Conservation (phyloP, 2,329 filamentous ascomycete genomes). For the Fusarium miscanthi region DNA sequence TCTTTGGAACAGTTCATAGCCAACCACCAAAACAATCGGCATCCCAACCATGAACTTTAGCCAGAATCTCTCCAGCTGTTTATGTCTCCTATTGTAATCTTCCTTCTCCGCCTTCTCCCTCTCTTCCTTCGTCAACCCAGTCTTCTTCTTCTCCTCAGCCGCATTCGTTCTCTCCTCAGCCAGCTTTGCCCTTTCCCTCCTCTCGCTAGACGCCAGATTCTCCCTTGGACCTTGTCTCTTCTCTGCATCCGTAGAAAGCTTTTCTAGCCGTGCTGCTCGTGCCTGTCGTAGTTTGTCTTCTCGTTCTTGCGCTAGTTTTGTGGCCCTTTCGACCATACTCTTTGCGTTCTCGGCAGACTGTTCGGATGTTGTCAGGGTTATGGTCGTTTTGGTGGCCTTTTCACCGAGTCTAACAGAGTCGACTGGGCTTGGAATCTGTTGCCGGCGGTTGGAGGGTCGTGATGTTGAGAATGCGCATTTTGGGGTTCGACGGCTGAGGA, state of each 20-base stretch:
- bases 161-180: background rate
- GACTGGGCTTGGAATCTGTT: background rate
- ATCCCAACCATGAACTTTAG: constrained; percentile 61
- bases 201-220: constrained; percentile 14
- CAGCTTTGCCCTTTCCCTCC: constrained; percentile 14
- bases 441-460: background rate
- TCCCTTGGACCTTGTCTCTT: constrained; percentile 15
- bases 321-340: background rate
- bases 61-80: constrained; percentile 59
- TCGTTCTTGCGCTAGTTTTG: background rate
- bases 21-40: constrained; percentile 66
- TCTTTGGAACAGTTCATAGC: constrained; percentile 64
- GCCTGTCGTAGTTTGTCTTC: constrained; percentile 12
- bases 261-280: background rate
- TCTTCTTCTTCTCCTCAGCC: background rate
- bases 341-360: background rate
- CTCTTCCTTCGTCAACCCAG: constrained; percentile 24
- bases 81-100: constrained; percentile 58
- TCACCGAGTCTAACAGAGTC: background rate
- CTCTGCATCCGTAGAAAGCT: background rate
- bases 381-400: background rate
- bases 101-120: constrained; percentile 38
- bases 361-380: background rate
- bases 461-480: constrained; percentile 21
- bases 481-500: background rate